phyloP scores from a whole-genome alignment of 2,329 filamentous ascomycete genomes.

The Periconia digitata region DNA sequence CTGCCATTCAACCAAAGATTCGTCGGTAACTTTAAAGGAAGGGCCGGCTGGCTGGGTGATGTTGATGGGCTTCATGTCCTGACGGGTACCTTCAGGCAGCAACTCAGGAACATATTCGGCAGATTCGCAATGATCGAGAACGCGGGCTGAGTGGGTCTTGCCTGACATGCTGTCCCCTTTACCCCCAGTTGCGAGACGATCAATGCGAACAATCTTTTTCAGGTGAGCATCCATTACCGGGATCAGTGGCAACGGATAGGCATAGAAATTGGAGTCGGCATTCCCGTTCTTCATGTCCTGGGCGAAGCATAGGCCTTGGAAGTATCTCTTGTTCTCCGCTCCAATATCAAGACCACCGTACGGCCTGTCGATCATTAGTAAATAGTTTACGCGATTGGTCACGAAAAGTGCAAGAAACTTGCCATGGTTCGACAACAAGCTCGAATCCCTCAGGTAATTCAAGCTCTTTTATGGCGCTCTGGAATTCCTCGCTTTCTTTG shows the following conservation, averaged over 20 bases:
- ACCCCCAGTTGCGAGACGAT: conserved; percentile 41
- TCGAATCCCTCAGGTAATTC: conserved; percentile 58
- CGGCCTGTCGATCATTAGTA: conserved; percentile 33
- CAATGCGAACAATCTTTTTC: conserved; percentile 38
- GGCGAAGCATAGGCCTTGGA: conserved; percentile 59
- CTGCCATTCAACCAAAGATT: conserved; percentile 50
- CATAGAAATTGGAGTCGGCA: conserved; percentile 44
- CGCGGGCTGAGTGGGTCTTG: conserved; percentile 41
- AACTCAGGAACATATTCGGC: conserved; percentile 54
- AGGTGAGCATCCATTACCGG: conserved; percentile 41
- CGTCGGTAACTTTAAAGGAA: conserved; percentile 60
- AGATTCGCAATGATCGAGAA: conserved; percentile 52
- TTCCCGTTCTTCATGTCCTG: conserved; percentile 50
- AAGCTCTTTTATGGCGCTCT: conserved; percentile 54
- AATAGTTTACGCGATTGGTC: not conserved
- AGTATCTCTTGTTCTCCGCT: conserved; percentile 53
- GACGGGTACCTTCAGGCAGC: conserved; percentile 39
- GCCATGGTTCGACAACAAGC: conserved; percentile 57
- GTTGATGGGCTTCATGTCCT: conserved; percentile 66
- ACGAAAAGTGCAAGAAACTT: conserved; percentile 2
- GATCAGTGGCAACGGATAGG: conserved; percentile 42
- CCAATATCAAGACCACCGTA: conserved; percentile 56
- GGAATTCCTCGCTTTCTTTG: conserved; percentile 55
- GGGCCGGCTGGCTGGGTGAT: conserved; percentile 71
- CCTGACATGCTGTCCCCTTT: conserved; percentile 40